Base-by-base conservation (phyloP, 1,139 yeast species). In the Sugiyamaella castrensis region DNA sequence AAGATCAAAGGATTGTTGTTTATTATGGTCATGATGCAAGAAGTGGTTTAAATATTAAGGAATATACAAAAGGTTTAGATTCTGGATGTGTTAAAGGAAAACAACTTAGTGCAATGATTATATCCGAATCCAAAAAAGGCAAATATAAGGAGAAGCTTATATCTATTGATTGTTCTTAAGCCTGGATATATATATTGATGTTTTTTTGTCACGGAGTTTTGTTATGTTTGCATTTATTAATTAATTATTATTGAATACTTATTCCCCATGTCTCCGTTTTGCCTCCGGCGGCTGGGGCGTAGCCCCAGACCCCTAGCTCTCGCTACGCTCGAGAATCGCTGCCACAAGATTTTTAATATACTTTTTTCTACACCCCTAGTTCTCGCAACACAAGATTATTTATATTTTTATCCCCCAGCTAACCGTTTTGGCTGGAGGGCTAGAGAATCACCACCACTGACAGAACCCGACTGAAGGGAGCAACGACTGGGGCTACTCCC, bases 11-110 rank as follows among this genome's bases (percentile, higher is more conserved):
- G 11, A 56, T 61, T 36, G 77, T 79, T n/a, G 91, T 88, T 1
- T 81, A 80, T 60, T 91, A 91, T 63, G 98, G 98, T 0, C 98
- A 91, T 63, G 95, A 87, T 65, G 95, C 97, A 3, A 74, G 81
- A 49, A 71, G 82, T 50, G 96, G 97, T 0, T 75, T 91, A 42
- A 81, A 78, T 50, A 57, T 84, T 45, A 76, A 78, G 55, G 75
- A 77, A 53, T 87, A 73, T 65, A 75, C 95, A 4, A 81, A 77
- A 59, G 98, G 97, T 0, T 69, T 91, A 37, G 98, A 91, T 63
- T 73, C 87, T 9, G 87, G 87, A 1, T 91, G 98, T 69, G 86
- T 81, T 55, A 76, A 78, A 53, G 97, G 96, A 2, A 84, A 81
- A 9, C 65, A 74, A 49, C 73, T 91, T 51, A 76, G 84, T 36